Conservation (phyloP, 441 rosid genomes). For the Oxalis stricta region DNA sequence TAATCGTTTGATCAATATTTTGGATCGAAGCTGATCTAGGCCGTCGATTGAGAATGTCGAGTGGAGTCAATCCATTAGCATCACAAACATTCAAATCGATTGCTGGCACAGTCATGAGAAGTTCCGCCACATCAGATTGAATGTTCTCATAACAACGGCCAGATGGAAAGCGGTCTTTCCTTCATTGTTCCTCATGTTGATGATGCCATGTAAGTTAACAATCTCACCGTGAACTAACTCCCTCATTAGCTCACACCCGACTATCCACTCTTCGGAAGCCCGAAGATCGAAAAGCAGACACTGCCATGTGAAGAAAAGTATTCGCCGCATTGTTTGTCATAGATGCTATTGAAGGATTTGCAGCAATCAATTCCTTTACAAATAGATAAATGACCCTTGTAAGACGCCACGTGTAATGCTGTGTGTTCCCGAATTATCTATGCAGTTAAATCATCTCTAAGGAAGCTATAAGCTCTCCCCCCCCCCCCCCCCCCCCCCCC, state of each 20-base stretch:
- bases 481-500: too few species aligned
- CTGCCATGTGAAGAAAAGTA: slow-evolving; percentile 79
- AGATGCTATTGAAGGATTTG: slow-evolving; percentile 31
- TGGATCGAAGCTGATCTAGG: slow-evolving; percentile 59
- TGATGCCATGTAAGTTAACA: slow-evolving; percentile 28
- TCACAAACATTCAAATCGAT: slow-evolving; percentile 56
- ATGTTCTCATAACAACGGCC: slow-evolving; percentile 57
- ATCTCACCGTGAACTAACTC: slow-evolving; percentile 28
- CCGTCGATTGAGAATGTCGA: slow-evolving; percentile 61
- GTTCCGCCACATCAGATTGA: slow-evolving; percentile 51
- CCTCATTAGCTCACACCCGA: slow-evolving; percentile 65
- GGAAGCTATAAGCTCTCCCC: slow-evolving; percentile 46
- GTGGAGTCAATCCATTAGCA: slow-evolving; percentile 58
- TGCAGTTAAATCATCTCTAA: slow-evolving; percentile 25
- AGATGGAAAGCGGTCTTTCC: slow-evolving; percentile 76
- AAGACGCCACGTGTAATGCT: slow-evolving; percentile 72
- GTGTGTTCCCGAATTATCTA: slow-evolving; percentile 71
- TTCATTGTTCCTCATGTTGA: slow-evolving; percentile 50
- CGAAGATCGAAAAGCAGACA: slow-evolving; percentile 56
- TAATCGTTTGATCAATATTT: slow-evolving; percentile 63
- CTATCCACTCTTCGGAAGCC: slow-evolving; percentile 69
- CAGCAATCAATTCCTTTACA: slow-evolving; percentile 33
- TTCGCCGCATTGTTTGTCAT: slow-evolving; percentile 46
- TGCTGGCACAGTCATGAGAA: slow-evolving; percentile 38
- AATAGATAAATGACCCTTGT: slow-evolving; percentile 55